Conservation (phyloP, 2,329 filamentous ascomycete species). For the Apiospora hydei region DNA sequence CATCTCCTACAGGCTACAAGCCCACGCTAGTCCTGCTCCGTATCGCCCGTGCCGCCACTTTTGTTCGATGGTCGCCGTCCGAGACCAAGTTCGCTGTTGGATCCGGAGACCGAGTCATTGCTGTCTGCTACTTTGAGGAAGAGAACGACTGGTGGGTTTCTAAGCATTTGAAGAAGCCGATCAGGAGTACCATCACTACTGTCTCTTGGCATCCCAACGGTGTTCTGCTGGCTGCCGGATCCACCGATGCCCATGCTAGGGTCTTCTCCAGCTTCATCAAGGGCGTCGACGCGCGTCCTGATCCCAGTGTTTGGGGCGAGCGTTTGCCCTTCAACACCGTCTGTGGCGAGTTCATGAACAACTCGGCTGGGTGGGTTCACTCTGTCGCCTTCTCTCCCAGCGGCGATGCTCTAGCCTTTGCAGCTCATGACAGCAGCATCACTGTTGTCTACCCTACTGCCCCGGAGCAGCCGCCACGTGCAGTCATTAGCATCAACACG, state of each 20-base stretch:
- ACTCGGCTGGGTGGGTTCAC: constrained; percentile 96
- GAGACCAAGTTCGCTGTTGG: constrained; percentile 98
- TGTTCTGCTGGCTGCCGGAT: constrained; percentile 90
- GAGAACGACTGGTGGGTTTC: constrained; percentile 99
- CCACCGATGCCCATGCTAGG: constrained; percentile 94
- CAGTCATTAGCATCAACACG: constrained; percentile 89
- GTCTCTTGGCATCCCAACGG: constrained; percentile 98
- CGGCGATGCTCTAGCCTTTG: constrained; percentile 92
- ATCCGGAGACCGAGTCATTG: constrained; percentile 92
- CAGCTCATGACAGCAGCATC: constrained; percentile 93
- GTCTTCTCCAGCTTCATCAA: constrained; percentile 98
- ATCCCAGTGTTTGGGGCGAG: constrained; percentile 92
- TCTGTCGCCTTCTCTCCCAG: constrained; percentile 91
- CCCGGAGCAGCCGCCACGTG: constrained; percentile 87
- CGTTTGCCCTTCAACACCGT: constrained; percentile 97
- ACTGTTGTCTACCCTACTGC: constrained; percentile 94
- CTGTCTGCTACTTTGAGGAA: constrained; percentile 98
- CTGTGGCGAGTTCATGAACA: constrained; percentile 95
- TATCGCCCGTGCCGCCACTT: constrained; percentile 96
- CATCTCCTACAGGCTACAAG: constrained; percentile 91
- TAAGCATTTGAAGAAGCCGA: constrained; percentile 99
- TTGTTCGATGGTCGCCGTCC: constrained; percentile 95
- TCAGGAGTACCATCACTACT: constrained; percentile 94
- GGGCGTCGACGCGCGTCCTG: constrained; percentile 85
- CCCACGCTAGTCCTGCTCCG: constrained; percentile 95